Evolutionary conservation across 495 filamentous ascomycete genomes (phyloP).

Genomic region (Sabuloglossum arenarium): DNA sequence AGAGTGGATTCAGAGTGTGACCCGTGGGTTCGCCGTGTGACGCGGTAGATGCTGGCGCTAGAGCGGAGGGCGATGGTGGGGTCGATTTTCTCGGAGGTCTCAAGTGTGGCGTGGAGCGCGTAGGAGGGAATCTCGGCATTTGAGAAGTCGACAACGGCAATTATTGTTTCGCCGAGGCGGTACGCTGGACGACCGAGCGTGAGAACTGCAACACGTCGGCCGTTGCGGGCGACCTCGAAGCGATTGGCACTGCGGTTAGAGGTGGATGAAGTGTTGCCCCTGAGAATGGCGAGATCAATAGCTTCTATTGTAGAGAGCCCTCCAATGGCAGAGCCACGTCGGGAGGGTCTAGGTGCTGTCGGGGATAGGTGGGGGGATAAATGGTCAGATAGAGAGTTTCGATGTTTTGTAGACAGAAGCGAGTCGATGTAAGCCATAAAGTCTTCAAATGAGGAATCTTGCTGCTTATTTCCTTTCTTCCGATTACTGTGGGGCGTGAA

Average conservation of each 20-base stretch:
- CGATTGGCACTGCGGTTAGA: conserved; percentile 52
- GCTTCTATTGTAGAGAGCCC: conserved; percentile 52
- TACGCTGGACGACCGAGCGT: conserved; percentile 82
- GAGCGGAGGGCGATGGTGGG: conserved; percentile 64
- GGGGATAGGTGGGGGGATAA: conserved; percentile 37
- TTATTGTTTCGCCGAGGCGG: conserved; percentile 71
- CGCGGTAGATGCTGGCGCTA: conserved; percentile 60
- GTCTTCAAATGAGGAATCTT: conserved; percentile 24
- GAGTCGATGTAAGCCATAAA: conserved; percentile 65
- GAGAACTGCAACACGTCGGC: conserved; percentile 64
- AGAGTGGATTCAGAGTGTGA: conserved; percentile 60
- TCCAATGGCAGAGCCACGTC: conserved; percentile 28
- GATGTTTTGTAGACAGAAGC: conserved; percentile 19
- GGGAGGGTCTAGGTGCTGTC: conserved; percentile 32
- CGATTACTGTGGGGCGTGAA: neutral
- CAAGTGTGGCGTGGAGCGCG: conserved; percentile 52
- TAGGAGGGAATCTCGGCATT: conserved; percentile 55
- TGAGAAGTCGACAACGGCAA: conserved; percentile 62
- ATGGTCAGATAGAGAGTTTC: neutral
- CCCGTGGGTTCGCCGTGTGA: conserved; percentile 61
- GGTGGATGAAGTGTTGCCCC: conserved; percentile 41
- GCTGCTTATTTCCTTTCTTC: neutral
- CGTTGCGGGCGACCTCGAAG: conserved; percentile 86
- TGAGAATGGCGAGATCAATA: conserved; percentile 77
- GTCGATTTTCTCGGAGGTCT: conserved; percentile 61